These are phyloP conservation scores for Corynespora cassiicola DNA, from an alignment of 2,329 filamentous ascomycete species.

Conservation along the genomic window DNA sequence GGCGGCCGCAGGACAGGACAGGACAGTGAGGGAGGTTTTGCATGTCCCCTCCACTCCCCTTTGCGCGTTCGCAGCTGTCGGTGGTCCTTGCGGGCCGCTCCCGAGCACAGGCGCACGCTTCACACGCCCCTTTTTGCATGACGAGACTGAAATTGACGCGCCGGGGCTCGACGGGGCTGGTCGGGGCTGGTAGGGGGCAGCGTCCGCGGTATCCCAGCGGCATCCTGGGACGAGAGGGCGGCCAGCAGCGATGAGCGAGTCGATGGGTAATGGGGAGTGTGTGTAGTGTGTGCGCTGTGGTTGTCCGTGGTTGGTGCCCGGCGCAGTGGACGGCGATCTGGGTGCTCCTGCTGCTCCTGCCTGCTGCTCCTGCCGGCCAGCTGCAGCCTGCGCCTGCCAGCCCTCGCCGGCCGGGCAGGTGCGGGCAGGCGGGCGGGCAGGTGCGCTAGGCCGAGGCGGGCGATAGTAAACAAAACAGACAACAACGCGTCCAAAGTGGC, in stretches of 20 bases:
- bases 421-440: no score
- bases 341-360: no score
- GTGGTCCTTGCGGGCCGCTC: constrained; percentile 17
- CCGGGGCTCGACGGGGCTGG: constrained; percentile 9
- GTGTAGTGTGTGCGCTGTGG: not conserved
- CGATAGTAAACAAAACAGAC: no score
- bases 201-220: constrained; percentile 12
- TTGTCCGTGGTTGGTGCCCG: constrained; percentile 1
- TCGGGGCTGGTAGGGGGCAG: constrained; percentile 3
- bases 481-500: no score
- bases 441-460: no score
- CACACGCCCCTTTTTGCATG: constrained; percentile 26
- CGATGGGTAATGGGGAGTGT: constrained; percentile 1
- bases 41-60: no score
- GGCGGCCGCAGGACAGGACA: no score
- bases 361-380: no score
- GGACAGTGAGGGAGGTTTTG: no score
- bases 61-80: constrained; percentile 8
- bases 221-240: constrained; percentile 3
- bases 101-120: constrained; percentile 21
- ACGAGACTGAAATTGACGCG: constrained; percentile 23
- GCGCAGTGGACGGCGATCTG: no score
- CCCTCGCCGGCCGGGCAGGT: no score
- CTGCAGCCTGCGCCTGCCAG: no score
- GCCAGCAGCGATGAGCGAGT: constrained; percentile 2